phyloP scores from a whole-genome alignment of 305 asterid species.

The Solanum aculeatissimum region DNA sequence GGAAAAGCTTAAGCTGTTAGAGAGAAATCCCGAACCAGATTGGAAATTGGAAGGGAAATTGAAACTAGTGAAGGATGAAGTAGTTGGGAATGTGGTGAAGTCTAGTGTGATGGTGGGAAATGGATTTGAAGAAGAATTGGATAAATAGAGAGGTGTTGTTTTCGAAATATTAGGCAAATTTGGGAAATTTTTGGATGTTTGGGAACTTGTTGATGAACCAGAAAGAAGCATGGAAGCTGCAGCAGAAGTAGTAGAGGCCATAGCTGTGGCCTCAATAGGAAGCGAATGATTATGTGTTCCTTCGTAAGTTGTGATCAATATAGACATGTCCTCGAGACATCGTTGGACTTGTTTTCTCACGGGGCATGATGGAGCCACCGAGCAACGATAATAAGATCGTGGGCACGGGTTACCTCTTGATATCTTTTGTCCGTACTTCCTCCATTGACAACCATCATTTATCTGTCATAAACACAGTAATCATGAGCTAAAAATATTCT shows the following conservation, averaged over 20 bases:
- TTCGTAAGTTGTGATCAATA: conserved; percentile 79
- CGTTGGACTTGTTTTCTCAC: conserved; percentile 92
- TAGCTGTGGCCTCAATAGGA: conserved; percentile 68
- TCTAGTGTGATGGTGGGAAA: conserved; percentile 74
- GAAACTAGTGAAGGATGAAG: conserved; percentile 21
- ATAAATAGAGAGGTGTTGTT: conserved; percentile 17
- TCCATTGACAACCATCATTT: conserved; percentile 94
- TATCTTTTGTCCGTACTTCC: conserved; percentile 84
- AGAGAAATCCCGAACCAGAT: conserved; percentile 19
- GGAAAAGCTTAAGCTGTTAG: conserved; percentile 42
- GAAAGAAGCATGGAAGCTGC: conserved; percentile 94
- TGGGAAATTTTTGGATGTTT: conserved; percentile 9
- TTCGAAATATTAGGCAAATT: conserved; percentile 8
- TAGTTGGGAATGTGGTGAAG: conserved; percentile 38
- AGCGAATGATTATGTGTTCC: conserved; percentile 85
- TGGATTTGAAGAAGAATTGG: conserved; percentile 30
- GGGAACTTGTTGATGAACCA: conserved; percentile 35
- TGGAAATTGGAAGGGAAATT: conserved; percentile 28
- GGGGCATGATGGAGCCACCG: conserved; percentile 64
- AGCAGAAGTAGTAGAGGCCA: conserved; percentile 91
- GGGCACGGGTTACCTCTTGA: conserved; percentile 87
- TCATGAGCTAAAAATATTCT: background rate
- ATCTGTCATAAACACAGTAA: conserved; percentile 26
- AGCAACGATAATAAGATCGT: conserved; percentile 85
- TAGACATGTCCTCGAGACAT: conserved; percentile 53